Base-by-base conservation (phyloP, 2,329 filamentous ascomycete species). In the Pseudonectria foliicola region DNA sequence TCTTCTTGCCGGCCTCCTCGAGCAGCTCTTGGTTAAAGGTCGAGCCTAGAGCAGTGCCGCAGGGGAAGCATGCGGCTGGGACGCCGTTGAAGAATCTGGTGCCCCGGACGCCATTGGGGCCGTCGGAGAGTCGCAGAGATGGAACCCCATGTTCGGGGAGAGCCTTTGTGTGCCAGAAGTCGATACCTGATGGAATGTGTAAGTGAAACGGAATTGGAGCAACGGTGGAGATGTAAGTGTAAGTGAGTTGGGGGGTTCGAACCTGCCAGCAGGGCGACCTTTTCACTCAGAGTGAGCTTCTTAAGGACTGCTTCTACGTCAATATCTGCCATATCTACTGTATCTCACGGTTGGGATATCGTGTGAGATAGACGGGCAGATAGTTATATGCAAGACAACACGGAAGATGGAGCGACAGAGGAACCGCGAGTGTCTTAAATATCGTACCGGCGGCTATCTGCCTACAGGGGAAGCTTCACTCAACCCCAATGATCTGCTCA, bases 111-210 rank as follows among this genome's bases (percentile, higher is more conserved):
- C 81, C 81, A 54, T 83, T 84, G 25, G 82, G 82, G 0, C 81
- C 80, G 47, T 85, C 81, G 25, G 76, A 74, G 30, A 80, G 67
- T 31, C 80, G 75, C 23, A 84, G 64, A 0, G 79, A 76, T 6
- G 80, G 80, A 24, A 84, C 68, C 2, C 73, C 72, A 48, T 78
- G 69, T 14, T 74, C 55, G 8, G 75, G 73, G 6, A 84, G 63
- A 11, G 72, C 57, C 45, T 75, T 72, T 24, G 80, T 81, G 50
- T 82, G 77, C 80, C 80, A 85, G 50, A 82, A 82, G 58, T 84
- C 80, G 44, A 73, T 69, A 37, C 77, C 77, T 72, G 37, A 6
- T 13, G 3, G 14, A 5, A 18, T 2, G 6, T 18, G 31, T 37
- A 6, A 34, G 12, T 7, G 12, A 4, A 16, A 13, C 3, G 13